Evolutionary conservation across 441 rosid species (phyloP).

Genomic region (Gossypium davidsonii): DNA sequence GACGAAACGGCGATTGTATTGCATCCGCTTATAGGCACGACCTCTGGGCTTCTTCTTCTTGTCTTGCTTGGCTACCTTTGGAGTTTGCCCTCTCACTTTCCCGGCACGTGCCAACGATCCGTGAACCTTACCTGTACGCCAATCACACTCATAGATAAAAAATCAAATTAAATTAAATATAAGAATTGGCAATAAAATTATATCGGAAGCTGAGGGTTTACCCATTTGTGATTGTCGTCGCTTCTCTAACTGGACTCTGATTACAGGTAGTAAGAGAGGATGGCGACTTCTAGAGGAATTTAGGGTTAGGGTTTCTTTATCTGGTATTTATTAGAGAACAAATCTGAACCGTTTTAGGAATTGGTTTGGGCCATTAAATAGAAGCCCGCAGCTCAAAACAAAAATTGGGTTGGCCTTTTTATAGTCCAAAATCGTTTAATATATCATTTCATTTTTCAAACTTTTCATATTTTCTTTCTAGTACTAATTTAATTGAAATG

Average conservation of each 20-base stretch:
- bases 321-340: background rate
- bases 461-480: background rate
- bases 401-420: background rate
- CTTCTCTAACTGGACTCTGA: background rate
- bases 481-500: background rate
- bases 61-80: slow-evolving; percentile 23
- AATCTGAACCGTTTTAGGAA: background rate
- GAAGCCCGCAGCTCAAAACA: background rate
- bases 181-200: background rate
- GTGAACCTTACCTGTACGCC: slow-evolving; percentile 33
- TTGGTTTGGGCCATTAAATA: background rate
- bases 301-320: background rate
- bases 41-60: slow-evolving; percentile 45
- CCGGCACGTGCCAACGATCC: slow-evolving; percentile 48
- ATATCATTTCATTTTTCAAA: background rate
- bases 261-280: background rate
- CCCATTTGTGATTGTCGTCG: background rate
- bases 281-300: background rate
- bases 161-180: background rate
- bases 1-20: slow-evolving; percentile 13
- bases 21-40: slow-evolving; percentile 31
- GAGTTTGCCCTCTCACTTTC: slow-evolving; percentile 33
- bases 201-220: background rate
- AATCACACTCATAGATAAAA: background rate
- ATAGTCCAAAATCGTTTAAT: background rate